phyloP scores from a whole-genome alignment of 139 green algal species.

The Chlorella sp. region DNA sequence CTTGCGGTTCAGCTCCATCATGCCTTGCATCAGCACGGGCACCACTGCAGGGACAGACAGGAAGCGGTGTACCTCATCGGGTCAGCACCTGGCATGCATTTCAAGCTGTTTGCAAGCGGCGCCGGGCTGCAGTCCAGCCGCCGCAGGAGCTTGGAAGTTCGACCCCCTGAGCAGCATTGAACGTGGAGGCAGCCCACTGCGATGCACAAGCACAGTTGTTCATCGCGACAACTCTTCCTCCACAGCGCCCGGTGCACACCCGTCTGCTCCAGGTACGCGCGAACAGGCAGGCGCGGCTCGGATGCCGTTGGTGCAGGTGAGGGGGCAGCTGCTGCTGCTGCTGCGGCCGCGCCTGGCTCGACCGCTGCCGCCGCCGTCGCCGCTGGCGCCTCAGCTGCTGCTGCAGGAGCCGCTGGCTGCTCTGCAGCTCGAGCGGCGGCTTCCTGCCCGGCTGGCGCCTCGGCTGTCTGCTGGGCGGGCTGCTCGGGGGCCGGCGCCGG shows the following conservation, averaged over 20 bases:
- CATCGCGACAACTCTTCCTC: too few species aligned
- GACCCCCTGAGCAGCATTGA: too few species aligned
- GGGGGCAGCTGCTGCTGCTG: background rate
- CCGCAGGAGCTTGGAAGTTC: too few species aligned
- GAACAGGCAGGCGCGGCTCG: constrained; percentile 19
- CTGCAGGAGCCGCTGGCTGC: background rate
- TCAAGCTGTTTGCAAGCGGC: too few species aligned
- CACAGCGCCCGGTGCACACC: background rate
- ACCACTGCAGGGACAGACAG: constrained; percentile 12
- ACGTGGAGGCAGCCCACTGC: too few species aligned
- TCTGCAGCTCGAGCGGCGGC: background rate
- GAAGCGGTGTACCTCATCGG: background rate
- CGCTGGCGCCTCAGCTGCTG: background rate
- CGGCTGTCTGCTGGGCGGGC: background rate
- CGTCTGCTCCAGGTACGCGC: constrained; percentile 24
- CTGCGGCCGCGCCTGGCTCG: background rate
- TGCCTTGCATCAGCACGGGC: constrained; percentile 27
- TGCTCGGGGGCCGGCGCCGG: background rate
- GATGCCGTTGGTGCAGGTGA: background rate
- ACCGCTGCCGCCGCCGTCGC: background rate
- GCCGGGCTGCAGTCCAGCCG: too few species aligned
- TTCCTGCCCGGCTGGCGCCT: too few species aligned
- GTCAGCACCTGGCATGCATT: too few species aligned
- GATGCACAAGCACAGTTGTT: too few species aligned
- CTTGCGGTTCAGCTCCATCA: constrained; percentile 35